These are phyloP conservation scores for Crepidotus variabilis DNA, from an alignment of 768 basidiomycete genomes.

Conservation along the genomic window DNA sequence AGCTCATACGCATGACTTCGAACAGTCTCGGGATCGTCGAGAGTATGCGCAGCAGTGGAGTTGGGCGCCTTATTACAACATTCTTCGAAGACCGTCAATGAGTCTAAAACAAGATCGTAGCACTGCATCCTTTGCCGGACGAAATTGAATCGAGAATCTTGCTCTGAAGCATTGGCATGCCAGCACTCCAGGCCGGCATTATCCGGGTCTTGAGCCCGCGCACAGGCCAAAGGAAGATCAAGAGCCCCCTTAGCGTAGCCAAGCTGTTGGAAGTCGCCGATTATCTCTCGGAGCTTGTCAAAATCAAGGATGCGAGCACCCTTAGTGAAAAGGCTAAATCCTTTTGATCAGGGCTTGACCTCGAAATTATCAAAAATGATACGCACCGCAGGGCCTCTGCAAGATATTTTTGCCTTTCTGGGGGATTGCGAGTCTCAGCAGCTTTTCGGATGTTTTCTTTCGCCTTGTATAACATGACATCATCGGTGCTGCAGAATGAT, in stretches of 20 bases:
- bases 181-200: slow-evolving; percentile 76
- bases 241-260: slow-evolving; percentile 64
- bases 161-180: slow-evolving; percentile 51
- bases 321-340: slow-evolving; percentile 76
- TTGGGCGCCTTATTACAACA: slow-evolving; percentile 34
- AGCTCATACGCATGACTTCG: slow-evolving; percentile 83
- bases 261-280: slow-evolving; percentile 85
- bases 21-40: slow-evolving; percentile 64
- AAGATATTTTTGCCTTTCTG: slow-evolving; percentile 75
- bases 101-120: slow-evolving; percentile 82
- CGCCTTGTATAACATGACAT: slow-evolving; percentile 98
- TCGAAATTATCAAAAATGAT: background rate
- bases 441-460: slow-evolving; percentile 92
- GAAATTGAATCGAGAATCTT: slow-evolving; percentile 55
- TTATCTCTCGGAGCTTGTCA: slow-evolving; percentile 80
- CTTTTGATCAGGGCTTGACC: slow-evolving; percentile 4
- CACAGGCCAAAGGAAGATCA: slow-evolving; percentile 81
- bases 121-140: slow-evolving; percentile 66
- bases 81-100: slow-evolving; percentile 77
- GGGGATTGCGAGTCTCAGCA: slow-evolving; percentile 69
- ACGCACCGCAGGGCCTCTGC: slow-evolving; percentile 82
- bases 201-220: slow-evolving; percentile 72
- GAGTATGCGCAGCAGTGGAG: slow-evolving; percentile 20
- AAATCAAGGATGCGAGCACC: slow-evolving; percentile 82
- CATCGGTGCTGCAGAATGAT: slow-evolving; percentile 96